Evolutionary conservation across 2,329 filamentous ascomycete species (phyloP), one percentile per base, ranked within the genome.

Genomic region (Scedosporium aurantiacum): DNA sequence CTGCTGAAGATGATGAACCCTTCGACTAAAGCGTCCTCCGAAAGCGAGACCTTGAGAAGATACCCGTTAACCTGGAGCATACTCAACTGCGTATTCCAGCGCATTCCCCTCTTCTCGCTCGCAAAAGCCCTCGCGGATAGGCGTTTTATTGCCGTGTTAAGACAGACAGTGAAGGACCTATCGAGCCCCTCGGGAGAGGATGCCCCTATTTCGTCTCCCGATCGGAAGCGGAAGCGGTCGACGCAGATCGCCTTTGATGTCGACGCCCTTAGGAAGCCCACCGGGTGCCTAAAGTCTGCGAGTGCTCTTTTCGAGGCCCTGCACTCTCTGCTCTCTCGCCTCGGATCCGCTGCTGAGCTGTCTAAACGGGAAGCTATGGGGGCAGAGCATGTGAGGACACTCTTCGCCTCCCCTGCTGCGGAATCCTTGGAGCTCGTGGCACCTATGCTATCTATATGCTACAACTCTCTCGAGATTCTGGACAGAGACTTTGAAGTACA

Each of bases 81-180:
- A 41, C 70, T 91, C 25, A 76, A 78, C 54, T 80, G 79, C 63
- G 76, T 88, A 57, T 79, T 90, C 60, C 75, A 79, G 58, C 75
- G 84, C n/a, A 82, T 93, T 18, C 86, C 89, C 0, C 75, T 85
- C 0, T 85, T 88, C 55, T 86, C 84, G 10, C 77, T 90, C 25
- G 88, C 89, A 7, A 85, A 85, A 62, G 84, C 88, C 3, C 78
- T 96, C 5, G 85, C 83, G 23, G 86, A 91, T 62, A 79, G 86
- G 62, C 81, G 83, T 55, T 90, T 95, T 60, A 74, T 89, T 40
- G 73, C 75, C 1, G 81, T 90, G 8, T 70, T 95, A 50, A 83
- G 86, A 66, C 81, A 84, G 66, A 83, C 86, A 0, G 73, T 91
- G 57, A 78, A 82, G 57, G 87, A 91, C 25, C 65, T 82, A 43